Conservation (phyloP, 2,329 filamentous ascomycete species). For the Plenodomus biglobosus region DNA sequence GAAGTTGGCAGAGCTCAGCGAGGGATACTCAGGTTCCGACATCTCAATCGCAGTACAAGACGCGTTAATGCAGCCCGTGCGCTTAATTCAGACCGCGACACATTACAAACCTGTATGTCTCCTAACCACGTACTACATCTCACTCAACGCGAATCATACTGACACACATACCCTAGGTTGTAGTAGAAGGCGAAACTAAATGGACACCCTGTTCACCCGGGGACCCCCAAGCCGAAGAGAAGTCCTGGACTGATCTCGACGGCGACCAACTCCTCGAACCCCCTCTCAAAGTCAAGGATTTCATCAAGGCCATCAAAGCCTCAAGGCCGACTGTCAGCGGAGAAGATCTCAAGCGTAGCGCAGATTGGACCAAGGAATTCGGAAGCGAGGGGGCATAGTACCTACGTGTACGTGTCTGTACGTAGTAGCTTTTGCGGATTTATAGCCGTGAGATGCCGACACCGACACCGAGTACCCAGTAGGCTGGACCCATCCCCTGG, state of each 20-base stretch:
- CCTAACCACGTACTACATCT: background rate
- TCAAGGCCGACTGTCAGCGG: slow-evolving; percentile 87
- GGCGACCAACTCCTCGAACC: slow-evolving; percentile 85
- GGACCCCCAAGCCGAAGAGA: slow-evolving; percentile 80
- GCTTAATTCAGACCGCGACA: slow-evolving; percentile 95
- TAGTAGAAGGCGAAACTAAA: slow-evolving; percentile 65
- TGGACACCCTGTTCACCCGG: slow-evolving; percentile 93
- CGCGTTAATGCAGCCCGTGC: slow-evolving; percentile 94
- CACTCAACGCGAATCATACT: no score
- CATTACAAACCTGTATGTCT: slow-evolving; percentile 85
- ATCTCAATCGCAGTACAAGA: slow-evolving; percentile 95
- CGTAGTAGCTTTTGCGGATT: no score
- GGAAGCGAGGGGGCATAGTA: slow-evolving; percentile 77
- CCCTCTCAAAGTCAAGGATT: slow-evolving; percentile 84
- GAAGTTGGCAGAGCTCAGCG: slow-evolving; percentile 76
- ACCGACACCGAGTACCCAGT: no score
- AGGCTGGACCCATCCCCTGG: no score
- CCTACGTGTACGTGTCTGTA: no score
- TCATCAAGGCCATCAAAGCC: slow-evolving; percentile 85
- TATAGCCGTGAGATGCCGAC: no score
- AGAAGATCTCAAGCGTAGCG: slow-evolving; percentile 79
- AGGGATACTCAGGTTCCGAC: slow-evolving; percentile 95
- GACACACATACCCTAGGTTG: slow-evolving; percentile 56
- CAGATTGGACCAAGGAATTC: slow-evolving; percentile 95
- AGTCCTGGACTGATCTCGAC: slow-evolving; percentile 88